Conservation (phyloP, 805 yeast genomes). For the Yarrowia osloensis region DNA sequence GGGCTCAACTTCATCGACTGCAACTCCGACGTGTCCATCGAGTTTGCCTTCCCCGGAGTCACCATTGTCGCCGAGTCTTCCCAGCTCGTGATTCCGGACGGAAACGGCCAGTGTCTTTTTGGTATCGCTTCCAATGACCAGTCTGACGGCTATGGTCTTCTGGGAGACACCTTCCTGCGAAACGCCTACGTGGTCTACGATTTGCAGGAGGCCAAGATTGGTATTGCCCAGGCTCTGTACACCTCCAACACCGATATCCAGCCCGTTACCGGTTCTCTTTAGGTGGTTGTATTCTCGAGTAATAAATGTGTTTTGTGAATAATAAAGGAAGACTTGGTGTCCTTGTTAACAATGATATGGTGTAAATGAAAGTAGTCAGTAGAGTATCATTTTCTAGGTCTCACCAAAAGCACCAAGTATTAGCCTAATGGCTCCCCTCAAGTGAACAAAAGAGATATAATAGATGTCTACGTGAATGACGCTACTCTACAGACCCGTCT, state of each 20-base stretch:
- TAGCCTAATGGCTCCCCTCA: too few species aligned
- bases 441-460: too few species aligned
- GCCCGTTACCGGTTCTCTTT: constrained; percentile 35
- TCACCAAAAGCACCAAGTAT: too few species aligned
- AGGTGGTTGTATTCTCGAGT: too few species aligned
- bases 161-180: constrained; percentile 66
- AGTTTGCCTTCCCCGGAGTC: constrained; percentile 32
- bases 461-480: too few species aligned
- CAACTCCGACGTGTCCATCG: constrained; percentile 15
- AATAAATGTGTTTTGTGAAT: neutral
- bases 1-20: constrained; percentile 31
- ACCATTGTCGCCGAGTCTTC: neutral
- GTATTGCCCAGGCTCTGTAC: constrained; percentile 2
- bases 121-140: constrained; percentile 40
- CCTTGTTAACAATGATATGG: too few species aligned
- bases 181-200: constrained; percentile 69
- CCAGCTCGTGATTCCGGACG: neutral
- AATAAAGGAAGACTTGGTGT: too few species aligned
- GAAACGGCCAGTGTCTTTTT: constrained; percentile 34
- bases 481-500: too few species aligned
- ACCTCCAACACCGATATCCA: constrained; percentile 31
- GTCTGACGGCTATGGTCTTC: constrained; percentile 34
- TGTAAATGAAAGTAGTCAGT: too few species aligned
- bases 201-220: constrained; percentile 45
- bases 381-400: too few species aligned